phyloP scores from a whole-genome alignment of 2,329 filamentous ascomycete genomes.

The Didymella exigua region DNA sequence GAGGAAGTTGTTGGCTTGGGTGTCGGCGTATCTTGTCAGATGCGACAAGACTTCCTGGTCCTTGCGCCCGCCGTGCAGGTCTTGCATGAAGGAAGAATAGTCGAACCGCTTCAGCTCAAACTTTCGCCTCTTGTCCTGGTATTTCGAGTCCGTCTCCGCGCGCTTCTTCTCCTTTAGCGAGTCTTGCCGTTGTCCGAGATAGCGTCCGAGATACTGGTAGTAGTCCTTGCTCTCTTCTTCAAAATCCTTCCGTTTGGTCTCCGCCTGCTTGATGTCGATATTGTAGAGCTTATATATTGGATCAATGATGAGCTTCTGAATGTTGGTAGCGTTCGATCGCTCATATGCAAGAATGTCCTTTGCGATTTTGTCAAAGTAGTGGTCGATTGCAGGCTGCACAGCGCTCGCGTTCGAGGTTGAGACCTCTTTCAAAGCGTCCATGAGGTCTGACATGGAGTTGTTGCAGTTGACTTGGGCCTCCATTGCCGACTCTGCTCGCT shows the following conservation, averaged over 20 bases:
- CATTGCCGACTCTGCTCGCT: constrained; percentile 88
- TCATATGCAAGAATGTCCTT: constrained; percentile 89
- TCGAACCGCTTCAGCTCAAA: constrained; percentile 98
- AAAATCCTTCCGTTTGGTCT: constrained; percentile 95
- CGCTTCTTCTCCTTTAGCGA: constrained; percentile 97
- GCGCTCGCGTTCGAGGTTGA: constrained; percentile 92
- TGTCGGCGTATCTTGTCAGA: constrained; percentile 90
- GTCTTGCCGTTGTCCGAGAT: constrained; percentile 94
- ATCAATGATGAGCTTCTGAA: constrained; percentile 94
- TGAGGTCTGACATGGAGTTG: constrained; percentile 79
- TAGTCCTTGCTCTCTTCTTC: constrained; percentile 99
- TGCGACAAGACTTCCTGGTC: constrained; percentile 96
- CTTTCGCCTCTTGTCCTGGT: constrained; percentile 88
- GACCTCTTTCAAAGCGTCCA: constrained; percentile 84
- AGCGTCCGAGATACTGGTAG: constrained; percentile 92
- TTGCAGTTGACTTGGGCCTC: constrained; percentile 82
- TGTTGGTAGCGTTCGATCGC: constrained; percentile 77
- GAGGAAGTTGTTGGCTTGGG: constrained; percentile 83
- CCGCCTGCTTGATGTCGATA: constrained; percentile 95
- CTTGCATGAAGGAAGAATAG: constrained; percentile 98
- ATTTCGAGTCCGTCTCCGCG: constrained; percentile 92
- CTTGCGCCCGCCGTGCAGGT: constrained; percentile 97
- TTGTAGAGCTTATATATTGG: constrained; percentile 91
- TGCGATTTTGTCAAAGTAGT: constrained; percentile 98
- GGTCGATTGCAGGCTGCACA: constrained; percentile 94